Conservation (phyloP, 495 filamentous ascomycete species). For the Opeltia flavorubescens region DNA sequence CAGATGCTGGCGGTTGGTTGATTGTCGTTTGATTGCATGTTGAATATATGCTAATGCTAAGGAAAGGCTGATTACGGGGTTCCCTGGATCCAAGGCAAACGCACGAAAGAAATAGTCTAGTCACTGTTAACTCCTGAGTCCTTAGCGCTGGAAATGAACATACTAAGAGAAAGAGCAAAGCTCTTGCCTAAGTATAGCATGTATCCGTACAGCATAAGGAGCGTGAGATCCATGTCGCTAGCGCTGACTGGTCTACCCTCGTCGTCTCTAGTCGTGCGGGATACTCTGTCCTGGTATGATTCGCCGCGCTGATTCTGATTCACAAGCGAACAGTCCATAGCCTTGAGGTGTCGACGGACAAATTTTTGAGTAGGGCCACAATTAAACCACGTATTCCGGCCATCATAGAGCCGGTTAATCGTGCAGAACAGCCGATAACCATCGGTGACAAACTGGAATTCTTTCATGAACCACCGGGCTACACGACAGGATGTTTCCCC, state of each 20-base stretch:
- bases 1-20: slow-evolving; percentile 76
- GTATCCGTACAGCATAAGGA: slow-evolving; percentile 79
- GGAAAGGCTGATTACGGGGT: slow-evolving; percentile 60
- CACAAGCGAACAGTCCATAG: slow-evolving; percentile 55
- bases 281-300: slow-evolving; percentile 32
- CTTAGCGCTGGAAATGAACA: slow-evolving; percentile 8
- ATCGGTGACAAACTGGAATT: slow-evolving; percentile 72
- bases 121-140: not conserved
- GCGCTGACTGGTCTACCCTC: slow-evolving; percentile 31
- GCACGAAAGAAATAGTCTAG: slow-evolving; percentile 79
- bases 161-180: slow-evolving; percentile 67
- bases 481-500: slow-evolving; percentile 54
- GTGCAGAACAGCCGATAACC: slow-evolving; percentile 69
- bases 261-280: slow-evolving; percentile 35
- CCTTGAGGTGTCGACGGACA: slow-evolving; percentile 78
- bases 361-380: slow-evolving; percentile 64
- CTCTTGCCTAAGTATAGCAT: slow-evolving; percentile 66
- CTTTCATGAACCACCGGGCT: slow-evolving; percentile 73
- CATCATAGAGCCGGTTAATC: slow-evolving; percentile 47
- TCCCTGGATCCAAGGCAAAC: slow-evolving; percentile 59
- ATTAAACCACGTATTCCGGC: slow-evolving; percentile 35
- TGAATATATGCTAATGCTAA: slow-evolving; percentile 63
- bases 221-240: slow-evolving; percentile 48
- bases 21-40: slow-evolving; percentile 72
- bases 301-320: slow-evolving; percentile 19